Evolutionary conservation across 108 stramenopile species (phyloP).

Genomic region (Pseudonitzschia delicatissima): DNA sequence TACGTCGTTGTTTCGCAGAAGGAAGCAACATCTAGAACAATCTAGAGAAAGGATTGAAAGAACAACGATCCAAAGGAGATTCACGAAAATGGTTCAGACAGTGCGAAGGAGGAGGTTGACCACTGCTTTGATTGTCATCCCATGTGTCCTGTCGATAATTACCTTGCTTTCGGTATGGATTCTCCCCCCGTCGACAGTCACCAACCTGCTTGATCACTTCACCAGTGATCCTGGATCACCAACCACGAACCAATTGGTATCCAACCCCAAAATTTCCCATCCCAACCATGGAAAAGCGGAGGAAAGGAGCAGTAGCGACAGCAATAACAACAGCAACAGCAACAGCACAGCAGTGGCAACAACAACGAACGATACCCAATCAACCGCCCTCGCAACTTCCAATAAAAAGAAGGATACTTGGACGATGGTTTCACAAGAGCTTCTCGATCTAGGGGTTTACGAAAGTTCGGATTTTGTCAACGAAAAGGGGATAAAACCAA

Average conservation of each 20-base stretch:
- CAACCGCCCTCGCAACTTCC: too few species aligned
- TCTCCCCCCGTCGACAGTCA: too few species aligned
- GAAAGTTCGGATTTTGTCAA: conserved; percentile 31
- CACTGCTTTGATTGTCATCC: neutral
- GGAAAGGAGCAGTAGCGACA: neutral
- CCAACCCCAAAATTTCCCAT: too few species aligned
- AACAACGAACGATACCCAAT: too few species aligned
- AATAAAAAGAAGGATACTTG: neutral
- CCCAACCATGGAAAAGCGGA: neutral
- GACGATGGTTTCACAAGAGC: conserved; percentile 10
- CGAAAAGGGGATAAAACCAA: conserved; percentile 27
- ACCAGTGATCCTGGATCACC: too few species aligned
- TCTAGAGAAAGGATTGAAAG: too few species aligned
- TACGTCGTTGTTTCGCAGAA: too few species aligned
- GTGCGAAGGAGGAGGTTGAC: neutral
- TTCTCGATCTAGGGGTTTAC: conserved; percentile 28
- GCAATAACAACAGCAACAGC: neutral
- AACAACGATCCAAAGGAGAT: too few species aligned
- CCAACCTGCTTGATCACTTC: too few species aligned
- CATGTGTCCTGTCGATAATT: neutral
- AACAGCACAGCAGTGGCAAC: neutral
- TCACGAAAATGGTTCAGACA: too few species aligned
- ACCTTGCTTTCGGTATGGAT: neutral
- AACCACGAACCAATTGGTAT: too few species aligned
- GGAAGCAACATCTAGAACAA: too few species aligned